Percentiles rank a stretch among this genome's conserved stretches.
Conservation (phyloP, 176 grass and related monocot genomes). For the Thinopyrum elongatum region DNA sequence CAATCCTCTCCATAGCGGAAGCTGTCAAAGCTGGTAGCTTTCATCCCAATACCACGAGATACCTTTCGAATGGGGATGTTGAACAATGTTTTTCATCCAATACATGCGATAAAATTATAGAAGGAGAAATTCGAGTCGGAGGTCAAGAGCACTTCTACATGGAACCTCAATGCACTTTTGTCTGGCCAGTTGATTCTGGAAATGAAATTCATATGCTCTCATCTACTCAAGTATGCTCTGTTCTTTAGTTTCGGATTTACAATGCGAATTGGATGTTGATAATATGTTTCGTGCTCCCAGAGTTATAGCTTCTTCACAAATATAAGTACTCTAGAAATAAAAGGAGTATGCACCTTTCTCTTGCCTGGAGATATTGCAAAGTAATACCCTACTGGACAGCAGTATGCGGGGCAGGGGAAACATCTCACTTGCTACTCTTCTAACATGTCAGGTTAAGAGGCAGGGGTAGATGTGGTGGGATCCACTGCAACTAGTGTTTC, state of each 20-base stretch:
- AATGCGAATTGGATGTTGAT: neutral
- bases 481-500: neutral
- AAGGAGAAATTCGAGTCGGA: constrained; percentile 75
- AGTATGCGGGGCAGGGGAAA: neutral
- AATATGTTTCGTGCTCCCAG: neutral
- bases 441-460: neutral
- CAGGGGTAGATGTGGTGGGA: neutral
- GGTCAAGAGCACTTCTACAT: constrained; percentile 98
- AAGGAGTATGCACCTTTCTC: neutral
- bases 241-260: constrained; percentile 22
- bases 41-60: constrained; percentile 72
- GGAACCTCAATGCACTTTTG: constrained; percentile 81
- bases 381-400: neutral
- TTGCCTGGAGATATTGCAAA: constrained; percentile 2
- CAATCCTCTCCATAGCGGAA: constrained; percentile 85
- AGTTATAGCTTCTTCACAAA: neutral
- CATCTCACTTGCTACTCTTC: neutral
- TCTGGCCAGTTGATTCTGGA: constrained; percentile 94
- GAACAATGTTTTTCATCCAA: constrained; percentile 64
- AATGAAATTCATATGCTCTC: constrained; percentile 99
- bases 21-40: constrained; percentile 72
- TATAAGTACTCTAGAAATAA: neutral
- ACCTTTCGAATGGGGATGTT: constrained; percentile 75
- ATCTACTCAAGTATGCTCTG: constrained; percentile 81
- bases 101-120: constrained; percentile 65